A percentile compares a stretch with the other conserved stretches of the same genome.
Evolutionary conservation across 2,329 filamentous ascomycete genomes (phyloP).

Genomic region (Fusarium goolgardi): DNA sequence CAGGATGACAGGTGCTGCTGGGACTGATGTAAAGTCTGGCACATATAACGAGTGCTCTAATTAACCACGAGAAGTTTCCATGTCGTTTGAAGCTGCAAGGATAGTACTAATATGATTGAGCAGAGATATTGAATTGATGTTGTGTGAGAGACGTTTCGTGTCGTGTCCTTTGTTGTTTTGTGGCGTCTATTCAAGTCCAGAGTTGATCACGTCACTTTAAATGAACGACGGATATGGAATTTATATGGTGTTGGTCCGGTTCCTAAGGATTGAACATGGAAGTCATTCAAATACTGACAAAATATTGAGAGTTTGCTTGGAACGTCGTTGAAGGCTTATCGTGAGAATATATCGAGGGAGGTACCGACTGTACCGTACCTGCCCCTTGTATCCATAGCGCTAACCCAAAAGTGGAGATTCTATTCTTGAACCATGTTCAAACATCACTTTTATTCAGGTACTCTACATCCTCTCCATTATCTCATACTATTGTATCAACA

Average conservation of each 20-base stretch:
- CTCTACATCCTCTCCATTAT: conserved; percentile 5
- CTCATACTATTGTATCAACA: background rate
- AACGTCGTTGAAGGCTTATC: conserved; percentile 27
- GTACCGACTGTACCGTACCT: background rate
- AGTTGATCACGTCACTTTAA: background rate
- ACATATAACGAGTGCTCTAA: background rate
- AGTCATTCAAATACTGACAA: background rate
- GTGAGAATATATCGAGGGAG: conserved; percentile 13
- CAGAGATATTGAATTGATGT: background rate
- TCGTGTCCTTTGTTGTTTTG: conserved; percentile 30
- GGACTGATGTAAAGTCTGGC: background rate
- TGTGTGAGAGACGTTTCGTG: conserved; percentile 9
- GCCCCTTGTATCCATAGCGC: conserved; percentile 19
- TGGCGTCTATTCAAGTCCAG: conserved; percentile 39
- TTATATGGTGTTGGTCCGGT: background rate
- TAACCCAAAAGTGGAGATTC: conserved; percentile 36
- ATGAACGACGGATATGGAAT: background rate
- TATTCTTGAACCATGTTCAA: conserved; percentile 4
- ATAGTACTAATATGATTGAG: background rate
- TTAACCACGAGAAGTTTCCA: background rate
- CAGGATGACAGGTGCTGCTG: background rate
- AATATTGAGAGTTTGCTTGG: background rate
- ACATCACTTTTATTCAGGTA: conserved; percentile 11
- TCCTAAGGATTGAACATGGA: background rate
- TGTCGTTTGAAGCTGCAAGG: background rate